These are phyloP conservation scores for Gossypium trilobum DNA, from an alignment of 441 rosid species.

Conservation along the genomic window DNA sequence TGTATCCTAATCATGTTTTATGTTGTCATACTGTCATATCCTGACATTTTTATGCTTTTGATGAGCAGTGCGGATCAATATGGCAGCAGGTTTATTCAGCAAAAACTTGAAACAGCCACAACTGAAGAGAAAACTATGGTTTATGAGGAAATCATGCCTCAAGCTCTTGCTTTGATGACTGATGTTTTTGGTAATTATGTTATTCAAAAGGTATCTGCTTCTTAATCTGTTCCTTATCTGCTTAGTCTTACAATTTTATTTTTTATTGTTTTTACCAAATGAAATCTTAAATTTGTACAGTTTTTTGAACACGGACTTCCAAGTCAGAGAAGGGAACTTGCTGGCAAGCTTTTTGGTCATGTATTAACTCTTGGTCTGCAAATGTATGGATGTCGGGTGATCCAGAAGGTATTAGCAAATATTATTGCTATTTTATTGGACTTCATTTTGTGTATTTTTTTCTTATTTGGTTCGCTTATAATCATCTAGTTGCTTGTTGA, in stretches of 20 bases:
- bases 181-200: constrained; percentile 93
- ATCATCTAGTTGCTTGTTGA: not conserved
- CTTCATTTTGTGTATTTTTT: not conserved
- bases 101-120: constrained; percentile 76
- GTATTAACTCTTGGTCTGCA: constrained; percentile 67
- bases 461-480: not conserved
- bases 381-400: constrained; percentile 84
- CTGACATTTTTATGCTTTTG: not conserved
- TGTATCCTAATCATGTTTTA: not conserved
- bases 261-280: not conserved
- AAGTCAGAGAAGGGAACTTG: constrained; percentile 62
- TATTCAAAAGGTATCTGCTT: constrained; percentile 59
- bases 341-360: constrained; percentile 50
- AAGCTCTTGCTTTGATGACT: constrained; percentile 70
- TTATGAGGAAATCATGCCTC: constrained; percentile 75
- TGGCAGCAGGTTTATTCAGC: constrained; percentile 91
- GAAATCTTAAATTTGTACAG: constrained; percentile 27
- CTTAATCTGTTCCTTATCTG: constrained; percentile 3
- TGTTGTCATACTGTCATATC: not conserved
- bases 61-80: constrained; percentile 68
- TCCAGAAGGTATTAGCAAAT: constrained; percentile 52
- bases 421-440: not conserved
- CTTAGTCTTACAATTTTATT: not conserved
- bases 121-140: constrained; percentile 71
- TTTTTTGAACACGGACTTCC: constrained; percentile 79